Conservation (phyloP, 2,329 filamentous ascomycete species). For the Fusarium marasasianum region DNA sequence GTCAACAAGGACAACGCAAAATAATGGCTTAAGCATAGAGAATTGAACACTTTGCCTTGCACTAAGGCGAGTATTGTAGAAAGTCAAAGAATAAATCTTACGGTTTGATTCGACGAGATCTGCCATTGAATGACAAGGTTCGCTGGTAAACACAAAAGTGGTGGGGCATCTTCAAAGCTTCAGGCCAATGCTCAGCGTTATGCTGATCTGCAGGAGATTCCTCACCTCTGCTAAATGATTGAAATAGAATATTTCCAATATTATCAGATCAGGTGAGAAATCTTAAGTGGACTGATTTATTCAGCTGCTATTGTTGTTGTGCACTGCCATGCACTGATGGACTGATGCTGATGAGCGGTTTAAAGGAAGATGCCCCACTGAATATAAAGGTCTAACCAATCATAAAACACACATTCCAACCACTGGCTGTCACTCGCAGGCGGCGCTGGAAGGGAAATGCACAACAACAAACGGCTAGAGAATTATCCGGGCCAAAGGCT, state of each 20-base stretch:
- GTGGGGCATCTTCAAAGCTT: neutral
- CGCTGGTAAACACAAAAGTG: neutral
- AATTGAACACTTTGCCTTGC: rapidly evolving
- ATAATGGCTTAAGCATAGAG: rapidly evolving
- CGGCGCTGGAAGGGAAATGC: neutral
- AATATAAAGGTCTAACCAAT: rapidly evolving
- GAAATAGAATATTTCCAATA: rapidly evolving
- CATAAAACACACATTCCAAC: neutral
- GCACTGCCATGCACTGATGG: neutral
- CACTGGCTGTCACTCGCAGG: neutral
- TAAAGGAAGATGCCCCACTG: neutral
- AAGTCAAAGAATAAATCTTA: rapidly evolving
- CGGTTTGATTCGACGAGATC: neutral
- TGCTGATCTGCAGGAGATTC: rapidly evolving
- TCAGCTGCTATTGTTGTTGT: neutral
- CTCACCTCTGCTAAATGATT: rapidly evolving
- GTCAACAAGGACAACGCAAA: rapidly evolving
- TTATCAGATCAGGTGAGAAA: neutral
- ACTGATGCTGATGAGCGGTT: neutral
- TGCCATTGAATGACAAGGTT: neutral
- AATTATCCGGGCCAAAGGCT: neutral
- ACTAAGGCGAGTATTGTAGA: rapidly evolving
- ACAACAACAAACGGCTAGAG: neutral
- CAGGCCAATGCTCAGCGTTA: neutral
- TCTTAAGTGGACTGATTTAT: neutral